Base-by-base conservation (phyloP, 1,139 yeast species). In the Debaryomyces sp. region DNA sequence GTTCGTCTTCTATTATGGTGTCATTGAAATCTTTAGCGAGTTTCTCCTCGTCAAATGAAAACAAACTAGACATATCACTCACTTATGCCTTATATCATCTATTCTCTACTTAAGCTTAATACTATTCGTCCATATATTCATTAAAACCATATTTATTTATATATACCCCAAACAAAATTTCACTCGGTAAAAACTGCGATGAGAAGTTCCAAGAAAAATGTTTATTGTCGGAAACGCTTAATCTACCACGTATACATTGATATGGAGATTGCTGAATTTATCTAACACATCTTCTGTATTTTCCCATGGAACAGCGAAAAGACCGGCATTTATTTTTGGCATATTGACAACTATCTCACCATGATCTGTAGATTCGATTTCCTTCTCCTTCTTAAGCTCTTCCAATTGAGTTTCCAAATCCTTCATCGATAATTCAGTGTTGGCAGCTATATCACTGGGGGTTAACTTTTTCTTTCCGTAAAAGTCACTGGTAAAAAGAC, bases 321-420 rank as follows among this genome's bases (percentile, higher is more conserved):
- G 77, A 0, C 96, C 96, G 9, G 95, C 81, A 59, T 89, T 89
- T 56, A 89, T 88, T 63, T 80, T 78, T 26, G 96, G 96, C 85
- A 89, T 82, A 54, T 75, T 76, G 5, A 87, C 54, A 9, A 69
- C 67, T 0, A 58, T 43, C 24, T 47, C 45, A 2, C 60, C 63
- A 27, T 56, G 57, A 2, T 47, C 44, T 1, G 49, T 37, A 10
- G 45, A 41, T 30, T 54, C 58, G 32, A 57, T 39, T 6, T 50
- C 50, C 35, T 15, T 43, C n/a, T 58, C 45, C 4, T 58, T 56
- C 13, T 54, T 51, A 2, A 61, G 50, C 15, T 56, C 52, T 5
- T 52, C 45, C 42, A 80, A 51, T 55, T 83, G 82, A 1, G 44
- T 40, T 22, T 61, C 57, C 51, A 87, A 62, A 57, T 83, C 81